Evolutionary conservation across 768 basidiomycete genomes (phyloP).

Genomic region (Boletus insuetus): DNA sequence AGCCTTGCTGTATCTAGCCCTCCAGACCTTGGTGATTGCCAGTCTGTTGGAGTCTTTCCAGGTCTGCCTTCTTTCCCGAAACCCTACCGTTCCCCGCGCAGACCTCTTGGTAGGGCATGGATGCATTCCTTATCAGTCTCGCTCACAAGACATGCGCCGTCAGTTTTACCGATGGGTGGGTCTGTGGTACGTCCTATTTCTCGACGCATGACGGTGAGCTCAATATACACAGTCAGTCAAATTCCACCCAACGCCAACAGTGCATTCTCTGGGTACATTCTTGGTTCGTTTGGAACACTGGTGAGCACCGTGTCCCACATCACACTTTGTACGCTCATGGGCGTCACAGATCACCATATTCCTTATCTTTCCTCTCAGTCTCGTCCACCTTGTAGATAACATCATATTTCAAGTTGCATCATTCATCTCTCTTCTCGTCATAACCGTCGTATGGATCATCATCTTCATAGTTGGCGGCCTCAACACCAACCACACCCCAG

Average conservation of each 20-base stretch:
- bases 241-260: constrained; percentile 5
- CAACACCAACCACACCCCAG: constrained; percentile 4
- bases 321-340: background rate
- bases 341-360: constrained; percentile 15
- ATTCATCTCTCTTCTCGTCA: constrained; percentile 19
- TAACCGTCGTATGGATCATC: constrained; percentile 19
- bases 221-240: constrained; percentile 8
- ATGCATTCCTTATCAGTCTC: constrained; percentile 20
- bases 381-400: constrained; percentile 24
- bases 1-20: constrained; percentile 17
- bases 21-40: constrained; percentile 22
- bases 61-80: constrained; percentile 1
- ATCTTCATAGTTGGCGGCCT: constrained; percentile 15
- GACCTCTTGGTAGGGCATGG: constrained; percentile 17
- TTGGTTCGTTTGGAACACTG: constrained; percentile 23
- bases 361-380: constrained; percentile 22
- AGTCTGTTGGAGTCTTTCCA: constrained; percentile 27
- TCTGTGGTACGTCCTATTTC: constrained; percentile 16
- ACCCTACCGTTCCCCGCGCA: background rate
- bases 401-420: constrained; percentile 24
- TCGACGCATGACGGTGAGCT: background rate
- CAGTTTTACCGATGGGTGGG: constrained; percentile 21
- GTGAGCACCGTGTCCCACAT: background rate
- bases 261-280: constrained; percentile 22
- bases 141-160: constrained; percentile 27